These are phyloP conservation scores for Kappamyces sp. DNA, from an alignment of 192 early-diverging fungal genomes.

Conservation along the genomic window DNA sequence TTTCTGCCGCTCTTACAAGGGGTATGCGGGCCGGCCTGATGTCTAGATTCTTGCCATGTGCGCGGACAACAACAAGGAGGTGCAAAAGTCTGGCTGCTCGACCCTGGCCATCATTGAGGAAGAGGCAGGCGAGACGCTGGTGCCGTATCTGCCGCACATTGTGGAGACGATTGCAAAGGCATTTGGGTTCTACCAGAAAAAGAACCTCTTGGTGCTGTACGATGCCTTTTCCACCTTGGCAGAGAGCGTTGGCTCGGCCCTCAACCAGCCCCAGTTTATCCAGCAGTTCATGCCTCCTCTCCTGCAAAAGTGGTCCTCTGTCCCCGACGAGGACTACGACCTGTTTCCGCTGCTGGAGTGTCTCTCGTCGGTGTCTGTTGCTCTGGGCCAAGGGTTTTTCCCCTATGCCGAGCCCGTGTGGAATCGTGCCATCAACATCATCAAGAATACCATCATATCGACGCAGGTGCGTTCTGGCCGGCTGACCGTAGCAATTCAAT, in stretches of 20 bases:
- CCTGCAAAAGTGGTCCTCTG: conserved; percentile 73
- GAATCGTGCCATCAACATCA: conserved; percentile 81
- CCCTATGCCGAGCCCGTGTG: conserved; percentile 83
- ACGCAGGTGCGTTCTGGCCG: conserved; percentile 14
- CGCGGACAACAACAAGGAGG: conserved; percentile 94
- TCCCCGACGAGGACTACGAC: conserved; percentile 80
- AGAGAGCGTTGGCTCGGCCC: conserved; percentile 75
- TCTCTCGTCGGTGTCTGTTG: conserved; percentile 77
- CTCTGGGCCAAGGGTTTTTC: conserved; percentile 79
- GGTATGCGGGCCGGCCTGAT: conserved; percentile 32
- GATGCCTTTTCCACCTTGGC: conserved; percentile 98
- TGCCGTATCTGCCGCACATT: conserved; percentile 85
- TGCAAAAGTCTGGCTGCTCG: conserved; percentile 94
- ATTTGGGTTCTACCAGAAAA: conserved; percentile 81
- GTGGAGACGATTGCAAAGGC: conserved; percentile 73
- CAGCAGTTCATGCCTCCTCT: conserved; percentile 83
- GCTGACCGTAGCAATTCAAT: neutral
- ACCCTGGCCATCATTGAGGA: conserved; percentile 95
- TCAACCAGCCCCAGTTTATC: conserved; percentile 76
- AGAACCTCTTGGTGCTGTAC: conserved; percentile 93
- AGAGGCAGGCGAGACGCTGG: conserved; percentile 72
- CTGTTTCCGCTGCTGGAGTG: conserved; percentile 96
- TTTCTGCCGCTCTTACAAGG: conserved; percentile 81
- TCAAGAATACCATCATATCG: conserved; percentile 72
- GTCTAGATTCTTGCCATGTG: conserved; percentile 57